These are phyloP conservation scores for Myochromella boudieri DNA, from an alignment of 768 basidiomycete genomes.

Conservation along the genomic window DNA sequence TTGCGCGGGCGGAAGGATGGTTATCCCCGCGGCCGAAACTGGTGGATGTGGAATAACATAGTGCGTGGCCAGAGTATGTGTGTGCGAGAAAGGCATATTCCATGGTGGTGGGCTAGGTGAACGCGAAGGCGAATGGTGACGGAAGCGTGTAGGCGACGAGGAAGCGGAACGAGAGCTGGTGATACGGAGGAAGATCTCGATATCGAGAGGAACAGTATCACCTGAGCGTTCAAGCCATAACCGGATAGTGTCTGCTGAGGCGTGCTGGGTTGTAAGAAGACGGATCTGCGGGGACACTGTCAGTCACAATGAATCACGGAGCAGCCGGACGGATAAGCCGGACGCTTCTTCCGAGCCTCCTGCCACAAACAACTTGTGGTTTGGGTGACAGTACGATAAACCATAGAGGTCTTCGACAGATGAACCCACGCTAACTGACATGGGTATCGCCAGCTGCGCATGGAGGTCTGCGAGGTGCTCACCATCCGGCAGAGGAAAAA, in stretches of 20 bases:
- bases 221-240: slow-evolving; percentile 85
- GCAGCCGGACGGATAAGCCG: slow-evolving; percentile 1
- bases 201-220: slow-evolving; percentile 66
- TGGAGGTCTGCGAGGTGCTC: neutral
- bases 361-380: neutral
- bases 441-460: neutral
- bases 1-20: slow-evolving; percentile 33
- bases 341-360: neutral
- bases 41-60: slow-evolving; percentile 37
- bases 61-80: slow-evolving; percentile 27
- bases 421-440: neutral
- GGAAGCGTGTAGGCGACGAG: slow-evolving; percentile 22
- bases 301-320: slow-evolving; percentile 8
- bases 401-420: neutral
- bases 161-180: slow-evolving; percentile 26
- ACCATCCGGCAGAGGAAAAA: neutral
- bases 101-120: slow-evolving; percentile 31
- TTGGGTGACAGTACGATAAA: neutral
- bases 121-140: slow-evolving; percentile 31
- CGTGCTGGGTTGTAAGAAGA: slow-evolving; percentile 64
- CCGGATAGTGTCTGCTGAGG: slow-evolving; percentile 77
- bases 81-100: slow-evolving; percentile 30
- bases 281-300: slow-evolving; percentile 54
- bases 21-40: slow-evolving; percentile 18
- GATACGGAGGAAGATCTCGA: slow-evolving; percentile 74